Conservation (phyloP, 2,329 filamentous ascomycete genomes). For the Rachicladosporium sp. region DNA sequence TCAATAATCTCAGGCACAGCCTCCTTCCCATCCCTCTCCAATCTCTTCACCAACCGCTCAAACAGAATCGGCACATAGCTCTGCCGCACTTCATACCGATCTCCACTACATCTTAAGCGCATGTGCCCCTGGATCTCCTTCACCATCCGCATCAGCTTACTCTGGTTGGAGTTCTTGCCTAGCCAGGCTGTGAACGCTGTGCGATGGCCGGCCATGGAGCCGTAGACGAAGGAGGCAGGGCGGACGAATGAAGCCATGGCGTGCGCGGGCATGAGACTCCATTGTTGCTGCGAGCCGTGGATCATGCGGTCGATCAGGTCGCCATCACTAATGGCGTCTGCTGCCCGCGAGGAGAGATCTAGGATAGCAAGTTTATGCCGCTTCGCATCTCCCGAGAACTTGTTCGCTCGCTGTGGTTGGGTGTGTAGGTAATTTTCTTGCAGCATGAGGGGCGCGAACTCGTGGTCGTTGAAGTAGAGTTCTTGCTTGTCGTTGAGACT, state of each 20-base stretch:
- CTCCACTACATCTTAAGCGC: slow-evolving; percentile 78
- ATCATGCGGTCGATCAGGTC: slow-evolving; percentile 97
- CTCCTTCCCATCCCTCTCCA: slow-evolving; percentile 71
- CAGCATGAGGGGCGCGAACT: slow-evolving; percentile 94
- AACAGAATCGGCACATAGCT: slow-evolving; percentile 86
- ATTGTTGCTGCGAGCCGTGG: slow-evolving; percentile 93
- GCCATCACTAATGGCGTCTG: slow-evolving; percentile 92
- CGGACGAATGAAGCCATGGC: slow-evolving; percentile 90
- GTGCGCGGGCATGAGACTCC: slow-evolving; percentile 95
- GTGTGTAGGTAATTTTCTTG: slow-evolving; percentile 94
- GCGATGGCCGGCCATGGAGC: slow-evolving; percentile 52
- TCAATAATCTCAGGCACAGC: slow-evolving; percentile 73
- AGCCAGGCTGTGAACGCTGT: slow-evolving; percentile 84
- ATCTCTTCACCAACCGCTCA: slow-evolving; percentile 61
- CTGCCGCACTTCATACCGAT: slow-evolving; percentile 86
- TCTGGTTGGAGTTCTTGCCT: slow-evolving; percentile 82
- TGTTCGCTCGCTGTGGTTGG: slow-evolving; percentile 54
- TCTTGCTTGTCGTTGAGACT: slow-evolving; percentile 97
- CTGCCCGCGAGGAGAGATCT: slow-evolving; percentile 75
- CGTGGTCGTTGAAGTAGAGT: slow-evolving; percentile 97
- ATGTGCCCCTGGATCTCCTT: slow-evolving; percentile 97
- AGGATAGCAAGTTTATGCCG: slow-evolving; percentile 71
- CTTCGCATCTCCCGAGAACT: slow-evolving; percentile 43
- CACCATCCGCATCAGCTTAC: slow-evolving; percentile 61
- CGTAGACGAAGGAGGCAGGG: slow-evolving; percentile 76